Percentiles rank a stretch among this genome's conserved stretches.
These are phyloP conservation scores for Pisolithus microcarpus DNA, from an alignment of 768 basidiomycete genomes.

Conservation along the genomic window DNA sequence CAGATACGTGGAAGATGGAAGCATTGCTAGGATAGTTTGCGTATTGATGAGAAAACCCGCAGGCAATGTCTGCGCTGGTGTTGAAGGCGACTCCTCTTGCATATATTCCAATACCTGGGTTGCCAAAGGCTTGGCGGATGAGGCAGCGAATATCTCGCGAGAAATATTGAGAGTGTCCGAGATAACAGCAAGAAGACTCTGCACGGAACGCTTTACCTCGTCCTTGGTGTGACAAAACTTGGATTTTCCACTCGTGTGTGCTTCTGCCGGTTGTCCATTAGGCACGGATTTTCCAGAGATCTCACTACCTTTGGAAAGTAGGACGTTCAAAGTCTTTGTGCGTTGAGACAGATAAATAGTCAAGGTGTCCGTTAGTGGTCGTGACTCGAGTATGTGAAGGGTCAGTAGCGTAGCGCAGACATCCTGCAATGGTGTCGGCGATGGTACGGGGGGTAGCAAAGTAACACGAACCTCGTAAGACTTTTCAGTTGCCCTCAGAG, in stretches of 20 bases:
- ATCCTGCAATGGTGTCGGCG: constrained; percentile 38
- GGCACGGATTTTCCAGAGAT: constrained; percentile 14
- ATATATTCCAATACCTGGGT: constrained; percentile 51
- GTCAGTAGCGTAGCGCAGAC: constrained; percentile 73
- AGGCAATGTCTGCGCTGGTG: constrained; percentile 29
- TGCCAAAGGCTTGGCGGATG: constrained; percentile 41
- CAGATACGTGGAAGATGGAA: constrained; percentile 82
- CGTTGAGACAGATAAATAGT: constrained; percentile 67
- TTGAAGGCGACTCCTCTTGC: constrained; percentile 41
- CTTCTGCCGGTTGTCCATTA: constrained; percentile 31
- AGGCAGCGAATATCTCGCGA: constrained; percentile 49
- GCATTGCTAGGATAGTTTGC: constrained; percentile 52
- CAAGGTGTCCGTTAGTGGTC: constrained; percentile 69
- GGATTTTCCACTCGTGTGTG: constrained; percentile 2
- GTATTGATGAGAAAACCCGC: constrained; percentile 58
- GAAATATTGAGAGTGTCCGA: constrained; percentile 51
- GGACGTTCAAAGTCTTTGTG: constrained; percentile 45
- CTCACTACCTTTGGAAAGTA: constrained; percentile 32
- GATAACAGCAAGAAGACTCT: constrained; percentile 47
- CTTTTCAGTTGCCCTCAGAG: constrained; percentile 56
- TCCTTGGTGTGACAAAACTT: constrained; percentile 26
- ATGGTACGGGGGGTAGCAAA: neutral
- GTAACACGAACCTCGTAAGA: constrained; percentile 42
- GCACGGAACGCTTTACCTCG: constrained; percentile 49
- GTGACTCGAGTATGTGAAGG: constrained; percentile 83